phyloP scores from a whole-genome alignment of 192 early-diverging fungal species.

The Hyaloraphidium curvatum region DNA sequence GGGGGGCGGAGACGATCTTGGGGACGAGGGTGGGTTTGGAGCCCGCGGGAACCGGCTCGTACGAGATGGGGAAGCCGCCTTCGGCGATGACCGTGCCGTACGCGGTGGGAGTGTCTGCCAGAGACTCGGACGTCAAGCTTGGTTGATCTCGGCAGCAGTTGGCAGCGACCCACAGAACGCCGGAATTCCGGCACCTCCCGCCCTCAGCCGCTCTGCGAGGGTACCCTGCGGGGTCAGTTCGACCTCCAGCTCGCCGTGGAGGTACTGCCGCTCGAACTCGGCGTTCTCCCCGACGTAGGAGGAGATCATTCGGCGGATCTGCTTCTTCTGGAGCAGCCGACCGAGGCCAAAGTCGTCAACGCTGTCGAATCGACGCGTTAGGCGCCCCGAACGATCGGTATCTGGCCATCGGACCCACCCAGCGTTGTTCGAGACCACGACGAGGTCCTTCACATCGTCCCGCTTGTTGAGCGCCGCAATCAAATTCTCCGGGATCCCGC shows the following conservation, averaged over 20 bases:
- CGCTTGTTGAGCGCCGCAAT: slow-evolving; percentile 41
- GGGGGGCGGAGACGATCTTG: slow-evolving; percentile 32
- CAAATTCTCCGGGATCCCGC: slow-evolving; percentile 63
- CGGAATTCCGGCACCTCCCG: slow-evolving; percentile 58
- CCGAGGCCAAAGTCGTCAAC: slow-evolving; percentile 52
- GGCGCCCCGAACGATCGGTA: neutral
- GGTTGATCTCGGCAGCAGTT: too few species aligned
- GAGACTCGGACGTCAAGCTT: too few species aligned
- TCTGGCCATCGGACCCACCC: slow-evolving; percentile 17
- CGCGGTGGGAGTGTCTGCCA: slow-evolving; percentile 39
- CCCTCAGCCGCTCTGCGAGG: slow-evolving; percentile 52
- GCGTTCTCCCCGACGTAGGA: slow-evolving; percentile 64
- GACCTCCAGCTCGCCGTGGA: slow-evolving; percentile 60
- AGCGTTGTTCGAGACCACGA: slow-evolving; percentile 60
- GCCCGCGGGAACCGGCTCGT: slow-evolving; percentile 24
- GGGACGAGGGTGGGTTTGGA: slow-evolving; percentile 12
- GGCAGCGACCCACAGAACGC: too few species aligned
- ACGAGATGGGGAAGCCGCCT: slow-evolving; percentile 57
- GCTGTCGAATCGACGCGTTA: neutral
- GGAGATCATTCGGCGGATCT: slow-evolving; percentile 65
- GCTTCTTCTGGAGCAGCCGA: slow-evolving; percentile 35
- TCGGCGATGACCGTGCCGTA: slow-evolving; percentile 47
- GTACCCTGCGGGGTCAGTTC: slow-evolving; percentile 56
- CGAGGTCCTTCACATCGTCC: slow-evolving; percentile 38
- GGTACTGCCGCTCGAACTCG: slow-evolving; percentile 62